Evolutionary conservation across 768 basidiomycete genomes (phyloP).

Genomic region (Sistotremastrum niveocremeum): DNA sequence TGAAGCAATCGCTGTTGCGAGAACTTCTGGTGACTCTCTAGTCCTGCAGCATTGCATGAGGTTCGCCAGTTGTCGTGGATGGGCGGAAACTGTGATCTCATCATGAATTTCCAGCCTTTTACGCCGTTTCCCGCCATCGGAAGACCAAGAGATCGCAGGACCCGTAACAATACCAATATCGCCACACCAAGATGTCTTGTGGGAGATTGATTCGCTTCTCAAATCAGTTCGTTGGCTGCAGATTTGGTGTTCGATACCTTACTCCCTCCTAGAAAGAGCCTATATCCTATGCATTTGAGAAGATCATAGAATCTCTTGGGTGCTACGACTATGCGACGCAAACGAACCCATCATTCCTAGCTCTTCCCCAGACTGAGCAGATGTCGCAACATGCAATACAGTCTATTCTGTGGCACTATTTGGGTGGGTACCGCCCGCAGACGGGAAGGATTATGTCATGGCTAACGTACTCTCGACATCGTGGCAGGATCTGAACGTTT

Average conservation of each 20-base stretch:
- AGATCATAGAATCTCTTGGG: conserved; percentile 50
- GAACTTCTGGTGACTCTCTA: conserved; percentile 55
- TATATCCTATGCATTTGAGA: conserved; percentile 51
- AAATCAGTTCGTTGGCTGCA: conserved; percentile 1
- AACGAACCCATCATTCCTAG: conserved; percentile 26
- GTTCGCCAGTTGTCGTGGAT: conserved; percentile 20
- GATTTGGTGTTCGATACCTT: neutral
- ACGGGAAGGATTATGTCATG: neutral
- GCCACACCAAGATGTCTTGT: too few species aligned
- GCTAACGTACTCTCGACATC: conserved; percentile 4
- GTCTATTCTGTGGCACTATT: conserved; percentile 47
- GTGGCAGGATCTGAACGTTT: conserved; percentile 50
- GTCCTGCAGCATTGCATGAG: conserved; percentile 73
- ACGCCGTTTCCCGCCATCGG: conserved; percentile 49
- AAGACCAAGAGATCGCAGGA: conserved; percentile 32
- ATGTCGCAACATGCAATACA: conserved; percentile 66
- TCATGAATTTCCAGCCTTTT: conserved; percentile 35
- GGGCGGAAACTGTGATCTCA: neutral
- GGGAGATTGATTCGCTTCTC: neutral
- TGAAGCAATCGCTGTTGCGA: conserved; percentile 69
- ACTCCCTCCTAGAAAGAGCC: conserved; percentile 46
- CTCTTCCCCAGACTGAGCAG: conserved; percentile 41
- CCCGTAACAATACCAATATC: conserved; percentile 34
- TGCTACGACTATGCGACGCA: conserved; percentile 34
- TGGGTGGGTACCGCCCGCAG: too few species aligned